Evolutionary conservation across 2,329 filamentous ascomycete genomes (phyloP).

Genomic region (Pezicula rhizophila): DNA sequence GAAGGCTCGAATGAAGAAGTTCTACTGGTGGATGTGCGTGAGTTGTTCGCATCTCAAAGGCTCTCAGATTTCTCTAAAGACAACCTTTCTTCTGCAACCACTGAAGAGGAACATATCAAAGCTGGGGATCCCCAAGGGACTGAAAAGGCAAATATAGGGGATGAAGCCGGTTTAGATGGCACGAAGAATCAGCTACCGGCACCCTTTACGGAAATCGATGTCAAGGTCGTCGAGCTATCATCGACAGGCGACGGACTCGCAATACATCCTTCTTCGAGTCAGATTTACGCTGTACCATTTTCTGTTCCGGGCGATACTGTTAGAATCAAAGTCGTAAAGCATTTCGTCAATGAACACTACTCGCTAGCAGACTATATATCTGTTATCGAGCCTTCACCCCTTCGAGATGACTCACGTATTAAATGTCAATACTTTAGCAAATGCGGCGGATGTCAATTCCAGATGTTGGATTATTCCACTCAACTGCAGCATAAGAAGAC

Average conservation of each 20-base stretch:
- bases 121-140: conserved; percentile 23
- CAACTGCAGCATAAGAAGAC: conserved; percentile 80
- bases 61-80: conserved; percentile 21
- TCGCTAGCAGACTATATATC: conserved; percentile 77
- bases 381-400: conserved; percentile 64
- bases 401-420: conserved; percentile 71
- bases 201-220: conserved; percentile 68
- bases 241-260: conserved; percentile 91
- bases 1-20: conserved; percentile 63
- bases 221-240: conserved; percentile 76
- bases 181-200: conserved; percentile 47
- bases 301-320: conserved; percentile 78
- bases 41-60: conserved; percentile 37
- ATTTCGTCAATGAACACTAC: conserved; percentile 60
- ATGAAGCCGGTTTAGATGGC: conserved; percentile 14
- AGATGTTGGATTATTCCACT: conserved; percentile 87
- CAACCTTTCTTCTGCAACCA: conserved; percentile 18
- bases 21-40: conserved; percentile 55
- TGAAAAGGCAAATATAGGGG: conserved; percentile 16
- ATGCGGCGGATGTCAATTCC: conserved; percentile 93
- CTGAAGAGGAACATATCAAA: conserved; percentile 10
- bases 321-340: conserved; percentile 71
- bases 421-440: conserved; percentile 79
- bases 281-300: conserved; percentile 84
- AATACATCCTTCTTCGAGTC: conserved; percentile 53